Base-by-base conservation (phyloP, 306 rosid species). In the Dalbergia cochinchinensis region DNA sequence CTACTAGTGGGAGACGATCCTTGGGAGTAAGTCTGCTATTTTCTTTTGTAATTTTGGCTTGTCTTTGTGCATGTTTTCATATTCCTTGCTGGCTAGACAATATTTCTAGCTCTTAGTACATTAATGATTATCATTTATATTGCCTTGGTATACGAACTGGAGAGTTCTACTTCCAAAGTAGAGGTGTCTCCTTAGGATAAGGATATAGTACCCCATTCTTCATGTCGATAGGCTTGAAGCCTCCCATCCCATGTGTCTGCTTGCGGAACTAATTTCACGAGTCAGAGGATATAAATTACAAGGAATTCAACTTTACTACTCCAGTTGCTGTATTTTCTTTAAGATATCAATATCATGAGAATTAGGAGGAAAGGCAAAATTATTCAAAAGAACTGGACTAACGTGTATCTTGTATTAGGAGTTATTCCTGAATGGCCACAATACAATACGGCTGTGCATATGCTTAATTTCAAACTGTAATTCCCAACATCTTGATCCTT, bases 1-100 rank as follows among this genome's bases (percentile, higher is more conserved):
- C 87, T 95, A 35, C 89, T 95, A 11, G 97, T 95, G 68, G 99
- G 99, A 78, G 99, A 95, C 65, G 99, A 95, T 83, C 99, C 99
- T 13, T 95, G 97, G 99, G 97, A 93, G 99, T 95, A 88, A 85
- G 98, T 84, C 62, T 31, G 11, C 59, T 11, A 53, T 41, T 54
- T 72, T 45, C 48, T 44, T 80, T 66, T 80, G 54, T 69, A 39
- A 7, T 67, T 78, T 39, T 4, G 41, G 37, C 34, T 35, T 76
- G 9, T 42, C 13, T 33, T n/a, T 72, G 57, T 10, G 69, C 65
- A 58, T 73, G 42, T 37, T 37, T 65, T 54, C 63, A 41, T 54
- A 4, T 51, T 80, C 69, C 70, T 57, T 0, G 10, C 48, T 68
- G 39, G 59, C 39, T 47, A 34, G 41, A 19, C n/a, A 51, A 11